Base-by-base conservation (phyloP, 75 land plant species). In the Picea sitchensis region DNA sequence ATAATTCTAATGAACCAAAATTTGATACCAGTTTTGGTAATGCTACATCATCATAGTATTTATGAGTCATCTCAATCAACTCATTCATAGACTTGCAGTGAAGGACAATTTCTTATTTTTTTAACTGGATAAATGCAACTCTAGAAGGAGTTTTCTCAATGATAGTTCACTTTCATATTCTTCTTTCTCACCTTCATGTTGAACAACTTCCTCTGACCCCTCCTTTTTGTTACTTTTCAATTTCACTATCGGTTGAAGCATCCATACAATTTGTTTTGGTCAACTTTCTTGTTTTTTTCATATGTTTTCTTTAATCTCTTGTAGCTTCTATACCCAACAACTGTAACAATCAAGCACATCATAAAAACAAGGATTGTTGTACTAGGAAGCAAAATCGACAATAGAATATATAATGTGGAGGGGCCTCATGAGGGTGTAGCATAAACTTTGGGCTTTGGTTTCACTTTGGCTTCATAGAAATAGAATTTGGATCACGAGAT, bases 1-100 rank as follows among this genome's bases (percentile, higher is more conserved):
- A 96, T 41, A 96, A 87, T 80, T 96, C 99, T 78, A 96, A 89
- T 21, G 99, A 96, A 23, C 92, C 95, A 91, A 96, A 94, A 85
- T 96, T 98, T 78, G 97, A 85, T 18, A 96, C 99, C 92, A 96
- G 83, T 78, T 96, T 96, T 65, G 99, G 95, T 36, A 96, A 83
- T 30, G 99, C 97, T 60, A 90, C 86, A 68, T 96, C 99, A 65
- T 84, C 92, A 81, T 92, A 96, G 72, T 94, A 94, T 31, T 84
- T 82, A 18, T 92, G 87, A 38, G 98, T 92, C 84, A 90, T 90
- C 26, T 26, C 26, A 26, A 26, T 26, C 26, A 26, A 2, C 38
- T 36, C 38, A 36, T 36, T 36, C 38, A 36, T 36, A 21, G 99
- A 86, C 99, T 96, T 96, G 54, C 80, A 81, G 77, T 96, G 95